Evolutionary conservation across 1,284 basidiomycete species (phyloP).

Genomic region (Cryptococcus deneoformans): DNA sequence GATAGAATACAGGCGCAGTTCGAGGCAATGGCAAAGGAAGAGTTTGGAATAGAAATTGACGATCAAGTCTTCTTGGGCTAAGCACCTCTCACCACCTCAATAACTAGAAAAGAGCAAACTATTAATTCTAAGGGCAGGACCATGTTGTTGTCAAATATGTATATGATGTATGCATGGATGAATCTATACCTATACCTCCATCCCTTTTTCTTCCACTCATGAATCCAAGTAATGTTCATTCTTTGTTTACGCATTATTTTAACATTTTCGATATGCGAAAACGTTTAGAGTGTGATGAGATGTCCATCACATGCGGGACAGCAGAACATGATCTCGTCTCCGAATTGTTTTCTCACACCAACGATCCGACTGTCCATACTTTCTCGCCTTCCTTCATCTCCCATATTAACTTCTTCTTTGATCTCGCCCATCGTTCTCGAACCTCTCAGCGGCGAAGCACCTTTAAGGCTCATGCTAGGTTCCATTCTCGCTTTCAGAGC

Average conservation of each 20-base stretch:
- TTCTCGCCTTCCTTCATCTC: neutral
- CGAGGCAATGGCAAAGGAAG: constrained; percentile 51
- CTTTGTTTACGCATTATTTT: neutral
- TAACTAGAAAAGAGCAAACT: neutral
- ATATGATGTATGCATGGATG: constrained; percentile 1
- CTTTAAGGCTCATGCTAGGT: neutral
- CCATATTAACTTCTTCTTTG: neutral
- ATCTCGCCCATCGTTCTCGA: constrained; percentile 2
- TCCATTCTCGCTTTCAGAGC: constrained; percentile 89
- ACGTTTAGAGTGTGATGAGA: constrained; percentile 37
- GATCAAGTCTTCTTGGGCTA: constrained; percentile 49
- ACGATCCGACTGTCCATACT: neutral
- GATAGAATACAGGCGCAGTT: constrained; percentile 47
- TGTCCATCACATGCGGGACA: constrained; percentile 49
- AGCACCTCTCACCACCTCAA: neutral
- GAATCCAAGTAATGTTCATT: neutral
- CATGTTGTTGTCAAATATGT: neutral
- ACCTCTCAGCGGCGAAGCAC: neutral
- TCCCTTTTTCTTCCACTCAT: neutral
- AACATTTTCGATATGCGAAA: neutral
- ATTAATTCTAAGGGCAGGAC: neutral
- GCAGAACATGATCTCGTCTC: constrained; percentile 50
- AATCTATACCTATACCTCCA: too few relatives aligned
- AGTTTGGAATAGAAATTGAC: constrained; percentile 54
- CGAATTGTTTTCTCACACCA: constrained; percentile 35